These are phyloP conservation scores for Mrakia blollopis DNA, from an alignment of 768 basidiomycete genomes.

Conservation along the genomic window DNA sequence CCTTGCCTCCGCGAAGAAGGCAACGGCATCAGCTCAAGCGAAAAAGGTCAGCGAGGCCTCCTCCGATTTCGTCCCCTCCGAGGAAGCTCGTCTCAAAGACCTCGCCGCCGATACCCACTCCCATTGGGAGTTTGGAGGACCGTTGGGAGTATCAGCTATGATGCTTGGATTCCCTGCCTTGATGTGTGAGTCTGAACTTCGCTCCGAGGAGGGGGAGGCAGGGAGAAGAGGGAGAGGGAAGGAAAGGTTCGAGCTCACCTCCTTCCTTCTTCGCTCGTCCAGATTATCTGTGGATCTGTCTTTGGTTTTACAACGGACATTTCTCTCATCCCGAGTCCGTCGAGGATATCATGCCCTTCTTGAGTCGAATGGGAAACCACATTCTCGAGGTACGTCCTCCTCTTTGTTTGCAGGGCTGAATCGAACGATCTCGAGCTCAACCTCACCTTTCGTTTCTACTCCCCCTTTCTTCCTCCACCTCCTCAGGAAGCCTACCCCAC, in stretches of 20 bases:
- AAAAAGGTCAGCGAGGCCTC: neutral
- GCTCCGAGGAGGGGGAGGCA: neutral
- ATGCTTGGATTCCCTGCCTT: neutral
- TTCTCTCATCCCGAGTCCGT: constrained; percentile 58
- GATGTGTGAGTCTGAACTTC: neutral
- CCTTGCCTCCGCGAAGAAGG: neutral
- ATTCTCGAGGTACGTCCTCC: constrained; percentile 56
- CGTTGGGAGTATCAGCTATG: neutral
- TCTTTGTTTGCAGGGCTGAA: neutral
- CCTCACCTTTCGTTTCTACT: neutral
- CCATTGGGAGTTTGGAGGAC: neutral
- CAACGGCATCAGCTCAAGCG: neutral
- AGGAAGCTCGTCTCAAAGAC: neutral
- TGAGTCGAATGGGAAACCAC: constrained; percentile 78
- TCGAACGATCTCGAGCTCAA: neutral
- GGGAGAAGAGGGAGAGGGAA: neutral
- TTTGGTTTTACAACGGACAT: constrained; percentile 90
- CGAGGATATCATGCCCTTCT: constrained; percentile 70
- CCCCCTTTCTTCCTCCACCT: neutral
- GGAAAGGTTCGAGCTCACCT: neutral
- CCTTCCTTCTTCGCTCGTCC: neutral
- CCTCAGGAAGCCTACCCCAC: constrained; percentile 85
- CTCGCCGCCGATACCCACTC: neutral
- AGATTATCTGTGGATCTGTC: constrained; percentile 93
- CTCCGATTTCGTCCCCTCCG: neutral